Conservation (phyloP, 2,329 filamentous ascomycete genomes). For the Sporothrix luriei region DNA sequence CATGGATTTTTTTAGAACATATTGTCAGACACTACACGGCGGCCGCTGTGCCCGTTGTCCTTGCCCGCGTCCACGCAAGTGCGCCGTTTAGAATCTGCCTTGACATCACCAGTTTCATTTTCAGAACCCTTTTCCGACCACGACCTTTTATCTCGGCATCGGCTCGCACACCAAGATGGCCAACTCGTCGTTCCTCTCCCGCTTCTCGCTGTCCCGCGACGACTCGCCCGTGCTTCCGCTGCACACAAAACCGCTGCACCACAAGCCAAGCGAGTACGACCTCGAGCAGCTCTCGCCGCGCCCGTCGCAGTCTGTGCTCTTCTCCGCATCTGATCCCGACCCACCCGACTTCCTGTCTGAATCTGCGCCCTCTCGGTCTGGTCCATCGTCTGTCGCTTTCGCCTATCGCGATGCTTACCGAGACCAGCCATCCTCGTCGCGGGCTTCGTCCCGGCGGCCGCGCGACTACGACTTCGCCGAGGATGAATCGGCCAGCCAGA, state of each 20-base stretch:
- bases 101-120: background rate
- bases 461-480: constrained; percentile 4
- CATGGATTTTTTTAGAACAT: background rate
- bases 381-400: constrained; percentile 24
- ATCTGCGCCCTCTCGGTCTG: background rate
- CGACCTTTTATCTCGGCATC: too few species aligned
- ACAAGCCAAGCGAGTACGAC: constrained; percentile 43
- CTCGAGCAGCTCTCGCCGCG: constrained; percentile 43
- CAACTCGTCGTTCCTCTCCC: constrained; percentile 41
- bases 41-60: background rate
- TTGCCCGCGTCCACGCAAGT: background rate
- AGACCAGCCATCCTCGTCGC: constrained; percentile 28
- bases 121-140: background rate
- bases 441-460: constrained; percentile 30
- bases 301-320: constrained; percentile 39
- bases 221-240: constrained; percentile 39
- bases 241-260: constrained; percentile 38
- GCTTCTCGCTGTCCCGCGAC: constrained; percentile 40
- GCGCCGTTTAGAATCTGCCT: background rate
- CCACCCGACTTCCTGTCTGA: constrained; percentile 27
- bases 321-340: constrained; percentile 31
- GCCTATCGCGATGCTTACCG: constrained; percentile 25
- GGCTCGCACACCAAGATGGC: constrained; percentile 20
- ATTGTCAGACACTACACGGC: constrained; percentile 7
- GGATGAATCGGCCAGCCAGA: constrained; percentile 33